Conservation (phyloP, 1,284 basidiomycete species). For the Microbotryum silenes-acaulis region DNA sequence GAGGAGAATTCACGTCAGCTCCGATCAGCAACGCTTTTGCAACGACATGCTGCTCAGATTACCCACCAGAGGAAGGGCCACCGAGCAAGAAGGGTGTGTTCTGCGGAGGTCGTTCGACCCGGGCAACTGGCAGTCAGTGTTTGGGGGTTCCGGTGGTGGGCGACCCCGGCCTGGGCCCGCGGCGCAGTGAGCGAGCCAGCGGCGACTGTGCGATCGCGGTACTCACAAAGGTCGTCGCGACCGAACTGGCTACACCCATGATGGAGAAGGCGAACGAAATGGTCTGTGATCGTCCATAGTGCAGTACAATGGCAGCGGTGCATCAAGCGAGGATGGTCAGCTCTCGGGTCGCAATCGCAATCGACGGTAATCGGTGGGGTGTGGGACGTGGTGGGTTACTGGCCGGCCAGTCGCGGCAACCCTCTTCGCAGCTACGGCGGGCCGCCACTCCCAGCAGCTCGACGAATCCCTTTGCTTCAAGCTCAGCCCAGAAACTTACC, state of each 20-base stretch:
- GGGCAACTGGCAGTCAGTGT: no score
- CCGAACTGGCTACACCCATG: constrained; percentile 68
- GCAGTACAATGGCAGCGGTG: neutral
- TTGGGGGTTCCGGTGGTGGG: no score
- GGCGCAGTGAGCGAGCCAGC: no score
- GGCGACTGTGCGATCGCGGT: no score
- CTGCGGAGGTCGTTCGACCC: no score
- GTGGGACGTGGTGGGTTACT: neutral
- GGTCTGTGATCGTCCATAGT: constrained; percentile 39
- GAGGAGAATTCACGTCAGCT: no score
- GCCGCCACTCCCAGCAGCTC: neutral
- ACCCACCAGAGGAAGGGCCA: constrained; percentile 62
- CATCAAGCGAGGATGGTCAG: neutral
- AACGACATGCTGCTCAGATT: neutral
- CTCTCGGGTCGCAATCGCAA: neutral
- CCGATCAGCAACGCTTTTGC: no score
- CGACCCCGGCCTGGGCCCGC: no score
- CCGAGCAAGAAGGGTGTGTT: constrained; percentile 67
- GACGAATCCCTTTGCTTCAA: neutral
- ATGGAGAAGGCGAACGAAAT: constrained; percentile 71
- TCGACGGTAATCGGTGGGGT: neutral
- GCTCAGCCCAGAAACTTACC: constrained; percentile 42
- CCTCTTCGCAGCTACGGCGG: neutral
- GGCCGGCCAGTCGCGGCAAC: neutral
- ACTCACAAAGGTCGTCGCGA: constrained; percentile 60